These are phyloP conservation scores for Euphorbia pulcherrima DNA, from an alignment of 345 rosid genomes.

Conservation along the genomic window DNA sequence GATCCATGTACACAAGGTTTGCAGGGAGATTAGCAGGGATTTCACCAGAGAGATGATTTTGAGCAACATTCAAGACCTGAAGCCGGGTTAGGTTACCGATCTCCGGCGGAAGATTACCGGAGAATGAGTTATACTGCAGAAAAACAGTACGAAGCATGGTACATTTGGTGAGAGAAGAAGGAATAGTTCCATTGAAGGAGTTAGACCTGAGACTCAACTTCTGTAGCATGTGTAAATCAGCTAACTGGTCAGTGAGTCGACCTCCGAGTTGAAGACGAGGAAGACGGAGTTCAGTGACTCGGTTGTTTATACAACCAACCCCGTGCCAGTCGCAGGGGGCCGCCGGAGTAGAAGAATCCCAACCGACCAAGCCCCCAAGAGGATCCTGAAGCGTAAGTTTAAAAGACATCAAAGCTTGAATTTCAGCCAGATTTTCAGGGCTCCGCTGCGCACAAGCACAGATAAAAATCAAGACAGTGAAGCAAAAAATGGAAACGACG, in stretches of 20 bases:
- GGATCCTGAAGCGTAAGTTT: conserved; percentile 72
- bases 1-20: conserved; percentile 53
- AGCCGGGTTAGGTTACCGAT: conserved; percentile 57
- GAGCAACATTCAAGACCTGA: conserved; percentile 55
- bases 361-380: conserved; percentile 55
- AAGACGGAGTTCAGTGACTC: conserved; percentile 67
- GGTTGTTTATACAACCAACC: conserved; percentile 44
- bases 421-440: conserved; percentile 46
- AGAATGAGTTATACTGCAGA: conserved; percentile 80
- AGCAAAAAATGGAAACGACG: background rate
- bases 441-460: conserved; percentile 22
- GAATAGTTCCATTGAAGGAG: conserved; percentile 69
- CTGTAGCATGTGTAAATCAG: conserved; percentile 47
- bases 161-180: conserved; percentile 65
- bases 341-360: conserved; percentile 66
- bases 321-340: conserved; percentile 99
- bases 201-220: conserved; percentile 73
- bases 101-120: conserved; percentile 64
- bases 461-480: conserved; percentile 8
- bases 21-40: conserved; percentile 44
- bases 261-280: conserved; percentile 81
- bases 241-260: conserved; percentile 49
- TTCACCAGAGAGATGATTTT: conserved; percentile 69
- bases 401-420: conserved; percentile 65
- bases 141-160: conserved; percentile 61